Evolutionary conservation across 192 early-diverging fungal genomes (phyloP), one percentile per base, ranked within the genome.

Genomic region (Phycomyces blakesleeanus): DNA sequence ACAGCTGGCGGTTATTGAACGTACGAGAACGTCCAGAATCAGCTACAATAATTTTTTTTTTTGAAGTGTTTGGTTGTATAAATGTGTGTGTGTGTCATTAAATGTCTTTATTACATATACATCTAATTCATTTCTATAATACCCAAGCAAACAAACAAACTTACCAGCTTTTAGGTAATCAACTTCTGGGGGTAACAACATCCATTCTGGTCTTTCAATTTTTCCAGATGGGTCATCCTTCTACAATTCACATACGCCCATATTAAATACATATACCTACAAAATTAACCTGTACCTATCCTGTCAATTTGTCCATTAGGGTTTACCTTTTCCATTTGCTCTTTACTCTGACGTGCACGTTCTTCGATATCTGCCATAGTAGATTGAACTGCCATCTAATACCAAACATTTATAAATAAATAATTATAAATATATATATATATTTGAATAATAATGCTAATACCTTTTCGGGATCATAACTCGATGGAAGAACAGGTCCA

Each of bases 341-440:
- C 64, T 55, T 57, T 63, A 18, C 60, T 51, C 18, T 58, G 27
- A 38, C 65, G 64, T 26, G 65, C 71, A 49, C 65, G 53, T 38
- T 61, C 71, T 59, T 73, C 71, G 34, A 73, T 73, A 4, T 42
- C 71, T 20, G 55, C 29, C n/a, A 73, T 67, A 9, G 71, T 62
- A n/a, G 71, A 73, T 8, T 56, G 47, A 2, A 52, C 51, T 12
- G 56, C 55, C 11, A 53, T 61, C 21, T 67, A 39, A 11, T 24
- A 3, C 38, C 34, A 34, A 9, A 39, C 21, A 40, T 12, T 42
- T 14, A n/a, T n/a, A n/a, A 61, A 52, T 21, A 52, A 21, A 52
- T 18, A 16, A 52, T 16, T 52, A 7, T 21, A 18, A 12, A 38
- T 6, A 64, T 14, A 25, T 7, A 39, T 15, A 39, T n/a, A n/a